Percentiles rank a stretch among this genome's conserved stretches.
Evolutionary conservation across 164 flowering plant genomes (phyloP).

Genomic region (Litsea cubeba): DNA sequence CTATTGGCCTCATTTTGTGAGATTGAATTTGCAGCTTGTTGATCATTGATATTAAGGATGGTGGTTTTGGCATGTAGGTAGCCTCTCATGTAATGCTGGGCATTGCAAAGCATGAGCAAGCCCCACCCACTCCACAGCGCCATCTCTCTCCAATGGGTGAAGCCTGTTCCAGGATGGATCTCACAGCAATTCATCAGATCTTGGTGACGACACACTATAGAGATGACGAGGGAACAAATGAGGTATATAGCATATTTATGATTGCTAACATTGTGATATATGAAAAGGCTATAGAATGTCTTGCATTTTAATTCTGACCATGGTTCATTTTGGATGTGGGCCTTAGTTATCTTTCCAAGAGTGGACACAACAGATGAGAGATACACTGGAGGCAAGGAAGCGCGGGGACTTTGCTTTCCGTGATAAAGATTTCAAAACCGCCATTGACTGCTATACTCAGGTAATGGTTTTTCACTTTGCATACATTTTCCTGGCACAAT

Average conservation of each 20-base stretch:
- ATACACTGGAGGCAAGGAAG: conserved; percentile 95
- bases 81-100: conserved; percentile 87
- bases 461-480: conserved; percentile 25
- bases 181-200: conserved; percentile 94
- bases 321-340: neutral
- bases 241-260: conserved; percentile 41
- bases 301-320: neutral
- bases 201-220: conserved; percentile 77
- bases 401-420: conserved; percentile 95
- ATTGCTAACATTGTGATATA: neutral
- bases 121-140: conserved; percentile 59
- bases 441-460: conserved; percentile 92
- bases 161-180: conserved; percentile 92
- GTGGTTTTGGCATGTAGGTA: conserved; percentile 42
- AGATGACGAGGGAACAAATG: conserved; percentile 97
- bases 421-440: conserved; percentile 82
- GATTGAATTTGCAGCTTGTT: too few relatives aligned
- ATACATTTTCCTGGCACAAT: neutral
- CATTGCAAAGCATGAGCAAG: conserved; percentile 77
- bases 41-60: neutral
- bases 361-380: conserved; percentile 99
- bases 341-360: conserved; percentile 93
- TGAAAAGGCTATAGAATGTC: neutral
- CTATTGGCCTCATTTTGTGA: neutral
- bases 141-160: conserved; percentile 95